These are phyloP conservation scores for Meyerozyma athensensis DNA, from an alignment of 1,139 yeast species.

Conservation along the genomic window DNA sequence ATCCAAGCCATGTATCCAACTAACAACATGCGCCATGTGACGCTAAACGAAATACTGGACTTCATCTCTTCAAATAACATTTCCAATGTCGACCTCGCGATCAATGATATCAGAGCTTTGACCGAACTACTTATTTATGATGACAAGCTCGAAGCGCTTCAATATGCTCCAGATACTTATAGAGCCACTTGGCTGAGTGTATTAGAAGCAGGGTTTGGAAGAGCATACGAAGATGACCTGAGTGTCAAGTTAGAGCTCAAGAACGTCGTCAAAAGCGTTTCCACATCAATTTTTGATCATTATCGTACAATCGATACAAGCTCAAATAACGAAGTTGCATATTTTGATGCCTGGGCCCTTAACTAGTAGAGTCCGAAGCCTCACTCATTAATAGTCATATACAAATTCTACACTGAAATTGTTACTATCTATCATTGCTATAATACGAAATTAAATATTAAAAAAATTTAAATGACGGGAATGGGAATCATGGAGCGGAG, in stretches of 20 bases:
- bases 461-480: slow-evolving; percentile 12
- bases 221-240: slow-evolving; percentile 26
- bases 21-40: slow-evolving; percentile 58
- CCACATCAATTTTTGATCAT: slow-evolving; percentile 34
- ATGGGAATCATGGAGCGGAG: slow-evolving; percentile 6
- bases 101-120: slow-evolving; percentile 69
- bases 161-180: slow-evolving; percentile 45
- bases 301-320: slow-evolving; percentile 28
- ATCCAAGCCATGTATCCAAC: slow-evolving; percentile 29
- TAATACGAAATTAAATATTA: slow-evolving; percentile 12
- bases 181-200: slow-evolving; percentile 60
- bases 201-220: slow-evolving; percentile 56
- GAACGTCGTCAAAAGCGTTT: slow-evolving; percentile 15
- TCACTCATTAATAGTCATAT: not conserved
- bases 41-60: slow-evolving; percentile 65
- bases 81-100: slow-evolving; percentile 74
- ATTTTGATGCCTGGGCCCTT: slow-evolving; percentile 38
- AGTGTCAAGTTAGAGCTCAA: slow-evolving; percentile 12
- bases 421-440: slow-evolving; percentile 12
- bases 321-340: slow-evolving; percentile 32
- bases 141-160: slow-evolving; percentile 69
- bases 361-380: not conserved
- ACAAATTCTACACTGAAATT: not conserved
- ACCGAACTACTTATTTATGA: slow-evolving; percentile 88
- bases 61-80: slow-evolving; percentile 74